Evolutionary conservation across 2,329 filamentous ascomycete species (phyloP).

Genomic region (Diaporthe vexans): DNA sequence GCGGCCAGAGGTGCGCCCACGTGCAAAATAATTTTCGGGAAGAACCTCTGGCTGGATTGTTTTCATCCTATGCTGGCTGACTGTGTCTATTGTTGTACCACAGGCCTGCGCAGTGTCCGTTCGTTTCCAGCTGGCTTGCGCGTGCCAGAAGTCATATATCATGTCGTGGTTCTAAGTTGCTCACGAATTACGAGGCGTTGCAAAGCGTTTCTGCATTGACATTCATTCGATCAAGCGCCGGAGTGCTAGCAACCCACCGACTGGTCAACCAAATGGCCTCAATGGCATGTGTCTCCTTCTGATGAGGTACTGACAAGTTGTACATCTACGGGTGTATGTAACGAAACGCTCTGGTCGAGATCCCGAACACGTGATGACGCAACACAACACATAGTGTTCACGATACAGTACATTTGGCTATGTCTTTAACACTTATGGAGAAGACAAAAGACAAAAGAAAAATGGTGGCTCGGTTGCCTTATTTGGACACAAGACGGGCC

Average conservation of each 20-base stretch:
- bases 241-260: too few relatives aligned
- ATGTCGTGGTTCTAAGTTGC: background rate
- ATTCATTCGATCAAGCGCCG: background rate
- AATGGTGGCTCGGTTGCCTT: background rate
- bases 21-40: background rate
- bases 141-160: background rate
- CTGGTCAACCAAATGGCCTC: background rate
- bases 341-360: background rate
- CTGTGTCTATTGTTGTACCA: background rate
- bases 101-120: background rate
- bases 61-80: background rate
- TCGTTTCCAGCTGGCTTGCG: background rate
- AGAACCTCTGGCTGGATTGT: background rate
- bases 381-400: background rate
- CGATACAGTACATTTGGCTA: background rate
- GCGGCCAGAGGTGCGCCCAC: too few relatives aligned
- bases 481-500: background rate
- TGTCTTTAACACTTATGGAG: background rate
- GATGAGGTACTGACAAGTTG: background rate
- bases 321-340: background rate
- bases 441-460: background rate
- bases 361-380: background rate
- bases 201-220: slow-evolving; percentile 2
- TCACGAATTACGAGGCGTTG: background rate
- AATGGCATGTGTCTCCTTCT: background rate